Evolutionary conservation across 371 early-diverging fungal genomes (phyloP), one percentile per base, ranked within the genome.

Genomic region (Haplosporangium sp.): DNA sequence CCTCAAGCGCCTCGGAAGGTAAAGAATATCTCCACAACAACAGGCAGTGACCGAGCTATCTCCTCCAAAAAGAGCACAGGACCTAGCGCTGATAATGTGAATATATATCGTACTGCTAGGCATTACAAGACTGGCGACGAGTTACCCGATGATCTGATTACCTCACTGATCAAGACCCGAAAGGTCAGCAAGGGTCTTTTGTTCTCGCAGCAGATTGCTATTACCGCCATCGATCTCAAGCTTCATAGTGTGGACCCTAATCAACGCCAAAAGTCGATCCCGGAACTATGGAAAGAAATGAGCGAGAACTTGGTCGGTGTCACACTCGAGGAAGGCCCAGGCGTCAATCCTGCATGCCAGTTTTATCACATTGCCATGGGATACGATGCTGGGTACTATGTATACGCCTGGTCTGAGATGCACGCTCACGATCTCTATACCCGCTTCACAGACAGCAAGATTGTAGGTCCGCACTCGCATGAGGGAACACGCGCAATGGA

Each of bases 351-450:
- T 0, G 70, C 67, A 0, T 66, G 67, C 36, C 74, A 74, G 40
- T 36, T 67, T 36, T 80, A 70, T 40, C 70, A 80, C 51, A 74
- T 74, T 21, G 66, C 72, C 46, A 93, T 94, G 90, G 96, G 96
- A 6, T 95, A 94, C 64, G 93, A 94, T 74, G 90, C 92, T 14
- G 89, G 91, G 12, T 89, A 91, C 77, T 90, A 89, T 68, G 90
- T 91, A 10, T 91, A 91, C 66, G 81, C 94, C 76, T 96, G 94
- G 92, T 88, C 91, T 13, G 89, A 92, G 81, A 95, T 95, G 55
- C 94, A 90, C 73, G 90, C 94, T 1, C 91, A 93, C 37, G 96
- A 96, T 67, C 93, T 96, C 90, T 96, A 84, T 60, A 89, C 91
- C 59, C 68, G 74, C 12, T 83, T 83, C 62, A 54, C 42, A 6